A percentile compares a stretch with the other conserved stretches of the same genome.
These are phyloP conservation scores for Ophiostoma tasmaniense DNA, from an alignment of 2,329 filamentous ascomycete genomes.

Conservation along the genomic window DNA sequence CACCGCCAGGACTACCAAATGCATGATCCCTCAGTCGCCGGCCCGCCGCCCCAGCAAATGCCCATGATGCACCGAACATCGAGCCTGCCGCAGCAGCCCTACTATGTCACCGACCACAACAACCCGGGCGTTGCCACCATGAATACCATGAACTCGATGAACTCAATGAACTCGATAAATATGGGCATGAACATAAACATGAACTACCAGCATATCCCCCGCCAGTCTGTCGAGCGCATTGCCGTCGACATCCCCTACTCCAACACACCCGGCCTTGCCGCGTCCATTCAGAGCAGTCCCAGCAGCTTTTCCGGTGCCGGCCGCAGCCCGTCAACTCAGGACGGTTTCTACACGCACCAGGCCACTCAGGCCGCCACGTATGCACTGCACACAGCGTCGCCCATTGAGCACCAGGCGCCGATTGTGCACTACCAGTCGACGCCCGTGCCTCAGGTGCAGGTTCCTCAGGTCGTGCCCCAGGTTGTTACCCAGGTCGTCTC, in stretches of 20 bases:
- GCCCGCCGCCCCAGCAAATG: constrained; percentile 29
- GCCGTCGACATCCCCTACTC: constrained; percentile 43
- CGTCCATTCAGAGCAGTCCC: constrained; percentile 50
- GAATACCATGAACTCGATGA: neutral
- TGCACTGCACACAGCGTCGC: constrained; percentile 39
- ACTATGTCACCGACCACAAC: constrained; percentile 53
- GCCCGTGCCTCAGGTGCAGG: constrained; percentile 28
- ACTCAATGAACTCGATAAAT: constrained; percentile 35
- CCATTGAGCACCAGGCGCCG: constrained; percentile 37
- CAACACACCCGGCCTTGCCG: constrained; percentile 36
- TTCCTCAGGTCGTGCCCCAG: constrained; percentile 24
- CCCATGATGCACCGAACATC: constrained; percentile 43
- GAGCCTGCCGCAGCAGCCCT: constrained; percentile 37
- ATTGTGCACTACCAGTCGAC: constrained; percentile 34
- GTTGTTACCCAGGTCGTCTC: constrained; percentile 26
- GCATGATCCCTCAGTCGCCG: constrained; percentile 35
- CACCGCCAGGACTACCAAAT: constrained; percentile 45
- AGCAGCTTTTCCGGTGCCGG: constrained; percentile 49
- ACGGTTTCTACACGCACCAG: constrained; percentile 43
- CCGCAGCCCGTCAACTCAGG: constrained; percentile 45
- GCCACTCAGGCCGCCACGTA: constrained; percentile 41
- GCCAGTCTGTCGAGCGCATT: constrained; percentile 38
- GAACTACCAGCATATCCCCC: constrained; percentile 43
- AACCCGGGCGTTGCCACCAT: constrained; percentile 53
- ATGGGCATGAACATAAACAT: constrained; percentile 31